These are phyloP conservation scores for Lecanoromycetidae sp. DNA, from an alignment of 2,329 filamentous ascomycete species.

Conservation along the genomic window DNA sequence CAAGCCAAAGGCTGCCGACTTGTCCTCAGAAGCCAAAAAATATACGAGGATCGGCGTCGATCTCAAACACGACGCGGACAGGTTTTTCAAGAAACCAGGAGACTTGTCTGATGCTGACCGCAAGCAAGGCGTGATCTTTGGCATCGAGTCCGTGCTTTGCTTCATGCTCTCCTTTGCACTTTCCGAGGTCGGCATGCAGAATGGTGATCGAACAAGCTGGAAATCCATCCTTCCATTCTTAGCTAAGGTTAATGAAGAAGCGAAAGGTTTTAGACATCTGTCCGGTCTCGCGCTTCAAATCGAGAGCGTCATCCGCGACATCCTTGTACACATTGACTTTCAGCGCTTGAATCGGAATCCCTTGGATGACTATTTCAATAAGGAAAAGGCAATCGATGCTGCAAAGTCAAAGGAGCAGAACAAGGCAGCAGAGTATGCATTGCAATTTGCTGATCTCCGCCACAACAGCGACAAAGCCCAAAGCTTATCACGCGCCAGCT, in stretches of 20 bases:
- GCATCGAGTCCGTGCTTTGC: conserved; percentile 35
- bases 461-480: conserved; percentile 21
- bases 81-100: conserved; percentile 14
- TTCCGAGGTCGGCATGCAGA: conserved; percentile 28
- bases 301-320: conserved; percentile 35
- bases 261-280: conserved; percentile 29
- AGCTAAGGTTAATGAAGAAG: conserved; percentile 32
- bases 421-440: conserved; percentile 26
- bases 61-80: conserved; percentile 33
- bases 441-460: conserved; percentile 19
- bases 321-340: conserved; percentile 22
- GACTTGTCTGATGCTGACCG: conserved; percentile 20
- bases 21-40: conserved; percentile 32
- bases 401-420: conserved; percentile 4
- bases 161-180: conserved; percentile 36
- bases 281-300: conserved; percentile 34
- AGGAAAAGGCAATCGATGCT: neutral
- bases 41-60: conserved; percentile 33
- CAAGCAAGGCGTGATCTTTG: conserved; percentile 29
- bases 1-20: neutral
- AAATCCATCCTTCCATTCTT: conserved; percentile 36
- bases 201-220: conserved; percentile 34
- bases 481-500: conserved; percentile 33
- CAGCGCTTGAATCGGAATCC: neutral
- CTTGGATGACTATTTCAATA: neutral